phyloP scores from a whole-genome alignment of 2,329 filamentous ascomycete species.

The Penicillium sp. region DNA sequence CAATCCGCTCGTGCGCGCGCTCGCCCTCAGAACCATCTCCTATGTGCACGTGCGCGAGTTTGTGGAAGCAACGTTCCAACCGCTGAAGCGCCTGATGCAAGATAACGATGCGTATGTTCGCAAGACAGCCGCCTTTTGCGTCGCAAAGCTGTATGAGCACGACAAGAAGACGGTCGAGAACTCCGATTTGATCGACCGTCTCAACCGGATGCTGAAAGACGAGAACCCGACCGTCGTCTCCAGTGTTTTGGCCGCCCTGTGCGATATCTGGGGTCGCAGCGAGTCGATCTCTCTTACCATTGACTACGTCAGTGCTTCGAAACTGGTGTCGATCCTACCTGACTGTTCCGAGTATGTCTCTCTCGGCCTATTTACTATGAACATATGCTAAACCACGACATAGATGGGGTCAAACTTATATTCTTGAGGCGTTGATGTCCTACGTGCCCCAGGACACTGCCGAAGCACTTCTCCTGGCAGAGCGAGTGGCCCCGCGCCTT shows the following conservation, averaged over 20 bases:
- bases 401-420: constrained; percentile 98
- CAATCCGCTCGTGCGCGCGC: constrained; percentile 87
- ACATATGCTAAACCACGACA: constrained; percentile 16
- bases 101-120: constrained; percentile 94
- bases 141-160: constrained; percentile 97
- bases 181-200: constrained; percentile 86
- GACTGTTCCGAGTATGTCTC: constrained; percentile 89
- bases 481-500: constrained; percentile 90
- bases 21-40: constrained; percentile 92
- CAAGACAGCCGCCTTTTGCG: constrained; percentile 94
- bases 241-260: constrained; percentile 83
- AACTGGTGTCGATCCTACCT: constrained; percentile 93
- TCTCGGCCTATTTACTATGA: neutral
- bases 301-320: constrained; percentile 95
- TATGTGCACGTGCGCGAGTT: constrained; percentile 97
- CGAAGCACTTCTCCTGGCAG: constrained; percentile 85
- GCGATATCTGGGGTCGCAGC: constrained; percentile 98
- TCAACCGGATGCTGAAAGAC: constrained; percentile 87
- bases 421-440: constrained; percentile 94
- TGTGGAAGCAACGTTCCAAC: constrained; percentile 83
- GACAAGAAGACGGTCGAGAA: constrained; percentile 85
- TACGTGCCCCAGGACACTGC: constrained; percentile 90
- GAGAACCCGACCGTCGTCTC: constrained; percentile 98
- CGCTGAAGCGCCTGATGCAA: constrained; percentile 78
- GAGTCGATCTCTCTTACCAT: constrained; percentile 98